Conservation (phyloP, 2,329 filamentous ascomycete genomes). For the Didymellaceae sp. region DNA sequence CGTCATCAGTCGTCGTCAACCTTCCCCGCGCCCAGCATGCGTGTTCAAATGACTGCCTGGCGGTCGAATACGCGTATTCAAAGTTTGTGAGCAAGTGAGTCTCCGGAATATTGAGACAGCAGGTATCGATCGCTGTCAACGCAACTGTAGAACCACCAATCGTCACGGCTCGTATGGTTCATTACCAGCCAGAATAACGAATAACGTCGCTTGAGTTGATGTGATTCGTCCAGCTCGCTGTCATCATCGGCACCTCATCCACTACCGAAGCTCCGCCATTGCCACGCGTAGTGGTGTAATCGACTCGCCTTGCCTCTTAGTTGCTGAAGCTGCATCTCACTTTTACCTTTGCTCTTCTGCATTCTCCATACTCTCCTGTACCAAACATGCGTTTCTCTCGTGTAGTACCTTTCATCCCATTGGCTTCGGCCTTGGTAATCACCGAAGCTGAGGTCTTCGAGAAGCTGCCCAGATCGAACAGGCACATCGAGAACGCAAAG, state of each 20-base stretch:
- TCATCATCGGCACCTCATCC: constrained; percentile 12
- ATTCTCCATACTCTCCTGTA: constrained; percentile 14
- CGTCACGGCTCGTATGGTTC: not conserved
- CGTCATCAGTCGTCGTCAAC: constrained; percentile 14
- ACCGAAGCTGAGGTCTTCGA: constrained; percentile 58
- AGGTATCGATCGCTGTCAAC: not conserved
- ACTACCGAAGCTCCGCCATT: constrained; percentile 18
- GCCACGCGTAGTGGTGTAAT: constrained; percentile 42
- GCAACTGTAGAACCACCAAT: not conserved
- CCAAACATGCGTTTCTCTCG: constrained; percentile 55
- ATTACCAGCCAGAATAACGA: not conserved
- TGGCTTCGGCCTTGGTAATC: constrained; percentile 60
- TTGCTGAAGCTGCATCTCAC: constrained; percentile 17
- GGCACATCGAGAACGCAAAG: constrained; percentile 21
- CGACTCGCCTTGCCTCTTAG: constrained; percentile 30
- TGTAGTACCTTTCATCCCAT: constrained; percentile 58
- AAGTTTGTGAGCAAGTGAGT: not conserved
- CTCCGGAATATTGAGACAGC: not conserved
- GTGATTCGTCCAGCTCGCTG: constrained; percentile 14
- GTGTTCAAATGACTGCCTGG: constrained; percentile 11
- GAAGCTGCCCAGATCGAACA: constrained; percentile 37
- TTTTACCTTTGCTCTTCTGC: constrained; percentile 11
- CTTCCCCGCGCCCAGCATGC: constrained; percentile 8
- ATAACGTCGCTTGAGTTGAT: not conserved
- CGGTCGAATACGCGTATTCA: constrained; percentile 4